Percentiles rank a stretch among this genome's conserved stretches.
These are phyloP conservation scores for Lentinula sp. DNA, from an alignment of 768 basidiomycete genomes.

Conservation along the genomic window DNA sequence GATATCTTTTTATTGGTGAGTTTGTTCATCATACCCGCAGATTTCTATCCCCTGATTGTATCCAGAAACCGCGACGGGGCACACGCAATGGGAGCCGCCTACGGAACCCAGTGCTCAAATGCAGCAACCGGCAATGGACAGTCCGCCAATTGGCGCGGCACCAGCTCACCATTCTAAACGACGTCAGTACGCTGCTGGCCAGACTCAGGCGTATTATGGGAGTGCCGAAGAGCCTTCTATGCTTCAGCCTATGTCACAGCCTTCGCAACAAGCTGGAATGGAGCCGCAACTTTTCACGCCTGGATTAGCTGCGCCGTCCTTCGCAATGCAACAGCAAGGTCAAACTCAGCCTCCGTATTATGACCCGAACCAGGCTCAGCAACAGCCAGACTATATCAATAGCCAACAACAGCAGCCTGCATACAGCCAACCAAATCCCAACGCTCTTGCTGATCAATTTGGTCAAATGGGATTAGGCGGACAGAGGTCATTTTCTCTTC, in stretches of 20 bases:
- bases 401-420: slow-evolving; percentile 25
- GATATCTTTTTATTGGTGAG: slow-evolving; percentile 87
- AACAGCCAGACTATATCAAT: slow-evolving; percentile 42
- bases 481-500: slow-evolving; percentile 72
- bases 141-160: slow-evolving; percentile 39
- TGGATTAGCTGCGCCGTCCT: slow-evolving; percentile 68
- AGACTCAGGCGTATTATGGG: slow-evolving; percentile 83
- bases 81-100: slow-evolving; percentile 79
- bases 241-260: slow-evolving; percentile 19
- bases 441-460: slow-evolving; percentile 78
- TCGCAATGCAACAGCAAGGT: slow-evolving; percentile 50
- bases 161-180: slow-evolving; percentile 53
- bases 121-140: slow-evolving; percentile 23
- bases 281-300: slow-evolving; percentile 73
- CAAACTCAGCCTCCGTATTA: slow-evolving; percentile 29
- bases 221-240: slow-evolving; percentile 30
- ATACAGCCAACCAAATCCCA: slow-evolving; percentile 41
- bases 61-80: slow-evolving; percentile 77
- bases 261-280: slow-evolving; percentile 25
- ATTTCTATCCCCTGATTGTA: slow-evolving; percentile 9
- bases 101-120: slow-evolving; percentile 24
- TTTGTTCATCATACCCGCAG: slow-evolving; percentile 12
- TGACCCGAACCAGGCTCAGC: slow-evolving; percentile 19
- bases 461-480: slow-evolving; percentile 80
- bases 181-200: slow-evolving; percentile 91